phyloP scores from a whole-genome alignment of 73 alveolate genomes.

The Breviolum minutum region DNA sequence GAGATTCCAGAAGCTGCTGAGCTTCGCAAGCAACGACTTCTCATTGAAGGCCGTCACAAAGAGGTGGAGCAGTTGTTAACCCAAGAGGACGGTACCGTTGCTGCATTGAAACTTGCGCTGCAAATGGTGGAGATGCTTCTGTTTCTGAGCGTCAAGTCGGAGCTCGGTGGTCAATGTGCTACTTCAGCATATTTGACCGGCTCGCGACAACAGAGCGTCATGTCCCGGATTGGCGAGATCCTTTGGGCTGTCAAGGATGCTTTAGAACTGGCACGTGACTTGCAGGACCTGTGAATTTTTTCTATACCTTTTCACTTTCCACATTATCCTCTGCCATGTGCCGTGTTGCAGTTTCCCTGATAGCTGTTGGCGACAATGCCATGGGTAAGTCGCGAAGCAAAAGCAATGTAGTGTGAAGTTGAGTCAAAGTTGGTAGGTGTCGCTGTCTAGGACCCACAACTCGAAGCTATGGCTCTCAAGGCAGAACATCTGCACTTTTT shows the following conservation, averaged over 20 bases:
- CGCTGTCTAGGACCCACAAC: constrained; percentile 11
- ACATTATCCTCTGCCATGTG: neutral
- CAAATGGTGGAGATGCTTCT: constrained; percentile 37
- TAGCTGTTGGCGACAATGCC: too few species aligned
- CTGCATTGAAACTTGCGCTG: constrained; percentile 30
- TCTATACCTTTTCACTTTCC: neutral
- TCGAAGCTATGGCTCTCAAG: constrained; percentile 48
- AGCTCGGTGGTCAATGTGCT: constrained; percentile 68
- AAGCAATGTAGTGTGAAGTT: too few species aligned
- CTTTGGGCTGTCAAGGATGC: constrained; percentile 86
- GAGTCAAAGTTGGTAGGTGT: neutral
- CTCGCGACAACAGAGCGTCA: constrained; percentile 42
- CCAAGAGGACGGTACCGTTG: neutral
- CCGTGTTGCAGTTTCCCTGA: too few species aligned
- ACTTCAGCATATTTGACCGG: constrained; percentile 33
- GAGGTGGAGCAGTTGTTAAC: constrained; percentile 8
- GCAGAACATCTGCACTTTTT: neutral
- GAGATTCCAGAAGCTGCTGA: constrained; percentile 61
- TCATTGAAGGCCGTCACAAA: neutral
- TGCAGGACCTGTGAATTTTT: neutral
- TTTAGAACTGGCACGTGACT: constrained; percentile 51
- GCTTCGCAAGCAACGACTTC: constrained; percentile 10
- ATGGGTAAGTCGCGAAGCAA: too few species aligned
- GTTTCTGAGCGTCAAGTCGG: constrained; percentile 62
- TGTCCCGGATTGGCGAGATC: constrained; percentile 74